Percentiles rank a stretch among this genome's conserved stretches.
These are phyloP conservation scores for Jimgerdemannia lactiflua DNA, from an alignment of 192 early-diverging fungal genomes.

Conservation along the genomic window DNA sequence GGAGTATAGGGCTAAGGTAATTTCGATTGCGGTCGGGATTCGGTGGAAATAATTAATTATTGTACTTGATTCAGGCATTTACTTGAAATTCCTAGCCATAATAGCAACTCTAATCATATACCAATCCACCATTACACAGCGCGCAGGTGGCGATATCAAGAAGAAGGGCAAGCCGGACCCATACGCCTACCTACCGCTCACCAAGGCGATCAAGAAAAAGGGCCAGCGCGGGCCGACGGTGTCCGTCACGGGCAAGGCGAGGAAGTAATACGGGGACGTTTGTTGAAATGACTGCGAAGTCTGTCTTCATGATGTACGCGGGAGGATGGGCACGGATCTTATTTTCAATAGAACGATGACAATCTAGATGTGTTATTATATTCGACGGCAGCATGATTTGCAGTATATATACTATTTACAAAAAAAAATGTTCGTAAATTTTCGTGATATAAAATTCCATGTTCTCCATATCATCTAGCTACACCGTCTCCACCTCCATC, in stretches of 20 bases:
- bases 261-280: constrained; percentile 17
- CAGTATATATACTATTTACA: too few relatives aligned
- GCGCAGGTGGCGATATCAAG: constrained; percentile 91
- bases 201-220: constrained; percentile 55
- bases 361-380: too few relatives aligned
- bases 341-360: too few relatives aligned
- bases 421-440: too few relatives aligned
- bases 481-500: background rate
- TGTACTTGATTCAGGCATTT: too few relatives aligned
- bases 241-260: constrained; percentile 34
- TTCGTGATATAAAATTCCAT: too few relatives aligned
- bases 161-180: constrained; percentile 86
- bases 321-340: too few relatives aligned
- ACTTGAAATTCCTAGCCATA: too few relatives aligned
- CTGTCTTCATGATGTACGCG: too few relatives aligned
- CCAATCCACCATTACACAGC: constrained; percentile 16
- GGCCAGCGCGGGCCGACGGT: constrained; percentile 45
- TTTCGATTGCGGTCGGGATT: background rate
- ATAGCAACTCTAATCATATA: background rate
- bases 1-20: constrained; percentile 79
- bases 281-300: too few relatives aligned
- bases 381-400: too few relatives aligned
- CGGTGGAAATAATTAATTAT: too few relatives aligned
- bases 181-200: constrained; percentile 93
- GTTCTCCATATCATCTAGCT: background rate